These are phyloP conservation scores for Pilaira anomala DNA, from an alignment of 192 early-diverging fungal species.

Conservation along the genomic window DNA sequence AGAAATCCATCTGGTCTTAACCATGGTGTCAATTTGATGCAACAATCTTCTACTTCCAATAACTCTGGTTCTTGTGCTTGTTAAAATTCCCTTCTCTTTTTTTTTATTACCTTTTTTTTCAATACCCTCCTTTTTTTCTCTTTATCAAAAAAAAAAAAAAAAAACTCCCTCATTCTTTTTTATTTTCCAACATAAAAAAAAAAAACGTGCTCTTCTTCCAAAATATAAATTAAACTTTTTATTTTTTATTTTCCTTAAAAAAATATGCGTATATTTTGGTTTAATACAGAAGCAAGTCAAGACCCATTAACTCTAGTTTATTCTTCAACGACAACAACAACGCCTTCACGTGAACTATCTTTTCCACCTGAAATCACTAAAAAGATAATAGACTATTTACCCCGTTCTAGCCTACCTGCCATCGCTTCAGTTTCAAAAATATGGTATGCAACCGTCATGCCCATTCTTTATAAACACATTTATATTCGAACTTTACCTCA, in stretches of 20 bases:
- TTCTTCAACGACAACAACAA: neutral
- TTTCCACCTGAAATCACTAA: conserved; percentile 20
- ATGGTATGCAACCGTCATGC: conserved; percentile 11
- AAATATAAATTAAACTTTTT: too few species aligned
- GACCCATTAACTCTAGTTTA: neutral
- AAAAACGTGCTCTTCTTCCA: neutral
- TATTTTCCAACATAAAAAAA: neutral
- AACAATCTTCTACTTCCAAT: neutral
- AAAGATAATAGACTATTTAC: conserved; percentile 6
- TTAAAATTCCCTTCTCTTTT: neutral
- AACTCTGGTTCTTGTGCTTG: neutral
- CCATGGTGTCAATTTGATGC: neutral
- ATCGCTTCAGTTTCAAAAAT: neutral
- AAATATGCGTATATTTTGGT: conserved; percentile 8
- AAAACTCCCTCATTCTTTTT: neutral
- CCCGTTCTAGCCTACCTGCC: conserved; percentile 11
- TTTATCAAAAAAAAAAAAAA: too few species aligned
- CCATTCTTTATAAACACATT: conserved; percentile 14
- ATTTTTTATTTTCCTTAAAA: neutral
- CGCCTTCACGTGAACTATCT: neutral
- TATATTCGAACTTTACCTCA: conserved; percentile 19
- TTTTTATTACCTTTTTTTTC: neutral
- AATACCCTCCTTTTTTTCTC: neutral
- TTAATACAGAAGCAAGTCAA: neutral
- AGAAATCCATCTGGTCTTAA: neutral